These are phyloP conservation scores for Salvia hispanica DNA, from an alignment of 257 asterid species.

Conservation along the genomic window DNA sequence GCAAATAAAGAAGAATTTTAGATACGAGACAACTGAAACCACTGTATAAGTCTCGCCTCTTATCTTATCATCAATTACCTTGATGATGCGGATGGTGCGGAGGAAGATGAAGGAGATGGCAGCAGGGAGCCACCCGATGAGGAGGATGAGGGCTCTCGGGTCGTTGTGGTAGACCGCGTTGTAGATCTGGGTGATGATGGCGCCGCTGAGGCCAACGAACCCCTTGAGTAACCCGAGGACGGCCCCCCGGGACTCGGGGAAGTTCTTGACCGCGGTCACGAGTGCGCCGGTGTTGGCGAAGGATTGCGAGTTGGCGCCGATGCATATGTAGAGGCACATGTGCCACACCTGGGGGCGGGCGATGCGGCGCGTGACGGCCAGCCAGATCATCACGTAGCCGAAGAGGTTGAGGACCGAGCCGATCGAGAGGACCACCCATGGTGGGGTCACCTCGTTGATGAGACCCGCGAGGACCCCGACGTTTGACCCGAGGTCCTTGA, in stretches of 20 bases:
- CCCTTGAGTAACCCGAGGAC: slow-evolving; percentile 59
- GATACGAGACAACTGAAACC: too few relatives aligned
- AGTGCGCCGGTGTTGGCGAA: slow-evolving; percentile 90
- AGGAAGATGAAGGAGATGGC: slow-evolving; percentile 51
- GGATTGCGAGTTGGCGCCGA: slow-evolving; percentile 82
- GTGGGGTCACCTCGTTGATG: slow-evolving; percentile 81
- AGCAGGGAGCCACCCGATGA: slow-evolving; percentile 65
- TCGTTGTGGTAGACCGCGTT: slow-evolving; percentile 45
- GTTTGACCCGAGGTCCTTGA: slow-evolving; percentile 75
- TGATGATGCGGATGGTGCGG: slow-evolving; percentile 49
- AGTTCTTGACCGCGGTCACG: slow-evolving; percentile 76
- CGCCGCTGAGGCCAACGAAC: slow-evolving; percentile 59
- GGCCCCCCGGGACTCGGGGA: slow-evolving; percentile 65
- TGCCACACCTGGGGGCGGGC: slow-evolving; percentile 65
- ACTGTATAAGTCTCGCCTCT: too few relatives aligned
- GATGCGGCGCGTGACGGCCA: slow-evolving; percentile 53
- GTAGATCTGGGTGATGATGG: slow-evolving; percentile 53
- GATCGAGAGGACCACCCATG: slow-evolving; percentile 79
- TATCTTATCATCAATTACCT: slow-evolving; percentile 1
- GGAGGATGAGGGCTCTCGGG: slow-evolving; percentile 41
- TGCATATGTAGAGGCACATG: slow-evolving; percentile 75
- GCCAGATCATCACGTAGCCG: slow-evolving; percentile 89
- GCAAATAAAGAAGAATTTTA: too few relatives aligned
- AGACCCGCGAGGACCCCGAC: slow-evolving; percentile 73
- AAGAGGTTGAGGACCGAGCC: slow-evolving; percentile 70